Evolutionary conservation across 106 monocot species (phyloP).

Genomic region (Alisma plantagoaquatica): DNA sequence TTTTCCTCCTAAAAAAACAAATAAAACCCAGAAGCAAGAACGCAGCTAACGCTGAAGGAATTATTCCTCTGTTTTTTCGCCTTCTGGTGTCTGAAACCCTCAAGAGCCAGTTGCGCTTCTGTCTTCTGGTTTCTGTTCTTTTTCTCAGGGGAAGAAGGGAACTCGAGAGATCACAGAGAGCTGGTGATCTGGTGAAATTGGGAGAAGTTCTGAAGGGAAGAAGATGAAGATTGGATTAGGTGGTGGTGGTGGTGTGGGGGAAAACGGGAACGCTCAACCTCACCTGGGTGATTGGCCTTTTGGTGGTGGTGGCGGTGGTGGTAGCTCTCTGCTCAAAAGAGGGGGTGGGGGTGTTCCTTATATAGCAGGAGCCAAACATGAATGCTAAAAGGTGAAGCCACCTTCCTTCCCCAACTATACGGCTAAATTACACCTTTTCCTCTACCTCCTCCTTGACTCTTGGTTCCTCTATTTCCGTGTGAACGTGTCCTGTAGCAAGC

Average conservation of each 20-base stretch:
- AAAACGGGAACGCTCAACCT: background rate
- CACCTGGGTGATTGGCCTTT: background rate
- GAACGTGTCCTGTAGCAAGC: too few relatives aligned
- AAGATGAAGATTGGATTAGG: too few relatives aligned
- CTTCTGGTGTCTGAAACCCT: too few relatives aligned
- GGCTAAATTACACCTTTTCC: too few relatives aligned
- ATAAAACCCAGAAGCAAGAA: background rate
- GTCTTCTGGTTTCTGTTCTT: background rate
- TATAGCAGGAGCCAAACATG: background rate
- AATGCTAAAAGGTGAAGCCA: too few relatives aligned
- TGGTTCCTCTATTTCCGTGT: too few relatives aligned
- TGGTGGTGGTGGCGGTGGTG: constrained; percentile 1
- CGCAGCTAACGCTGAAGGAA: too few relatives aligned
- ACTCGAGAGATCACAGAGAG: background rate
- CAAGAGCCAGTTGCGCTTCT: too few relatives aligned
- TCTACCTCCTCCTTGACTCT: too few relatives aligned
- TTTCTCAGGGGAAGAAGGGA: background rate
- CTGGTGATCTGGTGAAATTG: background rate
- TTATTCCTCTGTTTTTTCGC: too few relatives aligned
- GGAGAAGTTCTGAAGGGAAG: background rate
- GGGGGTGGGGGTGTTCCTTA: background rate
- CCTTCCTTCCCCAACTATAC: too few relatives aligned
- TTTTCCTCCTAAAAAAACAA: background rate
- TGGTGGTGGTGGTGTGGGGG: too few relatives aligned
- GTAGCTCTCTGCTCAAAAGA: background rate